Evolutionary conservation across 2,329 filamentous ascomycete genomes (phyloP).

Genomic region (Diaporthe capsici): DNA sequence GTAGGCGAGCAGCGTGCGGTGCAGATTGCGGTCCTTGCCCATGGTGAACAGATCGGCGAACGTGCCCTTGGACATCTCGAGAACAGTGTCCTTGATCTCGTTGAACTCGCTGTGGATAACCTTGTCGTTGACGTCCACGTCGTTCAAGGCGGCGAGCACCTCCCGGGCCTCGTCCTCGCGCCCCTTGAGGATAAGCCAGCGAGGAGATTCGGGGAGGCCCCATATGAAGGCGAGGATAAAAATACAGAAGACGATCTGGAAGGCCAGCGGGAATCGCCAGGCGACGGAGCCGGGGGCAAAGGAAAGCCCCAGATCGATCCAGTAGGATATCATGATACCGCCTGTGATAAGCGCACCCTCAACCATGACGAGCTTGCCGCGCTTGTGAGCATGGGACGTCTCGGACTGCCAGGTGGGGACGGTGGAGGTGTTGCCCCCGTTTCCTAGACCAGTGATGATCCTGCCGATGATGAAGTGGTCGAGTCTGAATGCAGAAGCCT

Average conservation of each 20-base stretch:
- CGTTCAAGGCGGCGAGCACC: conserved; percentile 58
- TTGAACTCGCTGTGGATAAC: conserved; percentile 68
- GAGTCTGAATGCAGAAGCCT: conserved; percentile 54
- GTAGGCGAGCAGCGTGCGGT: conserved; percentile 45
- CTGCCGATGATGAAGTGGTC: conserved; percentile 61
- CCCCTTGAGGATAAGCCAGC: conserved; percentile 62
- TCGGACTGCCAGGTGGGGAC: conserved; percentile 74
- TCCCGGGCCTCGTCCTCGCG: conserved; percentile 59
- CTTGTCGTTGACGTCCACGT: conserved; percentile 60
- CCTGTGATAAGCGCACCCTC: conserved; percentile 71
- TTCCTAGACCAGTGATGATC: conserved; percentile 59
- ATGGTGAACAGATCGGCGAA: conserved; percentile 44
- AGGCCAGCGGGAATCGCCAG: conserved; percentile 74
- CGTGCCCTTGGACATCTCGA: conserved; percentile 61
- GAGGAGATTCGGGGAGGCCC: conserved; percentile 65
- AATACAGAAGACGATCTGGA: conserved; percentile 71
- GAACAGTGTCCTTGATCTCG: conserved; percentile 73
- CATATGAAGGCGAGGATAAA: conserved; percentile 69
- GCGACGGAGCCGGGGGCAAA: conserved; percentile 64
- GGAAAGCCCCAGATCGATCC: conserved; percentile 71
- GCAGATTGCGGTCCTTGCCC: conserved; percentile 44
- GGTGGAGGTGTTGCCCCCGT: conserved; percentile 59
- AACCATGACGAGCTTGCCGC: conserved; percentile 73
- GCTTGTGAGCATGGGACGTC: conserved; percentile 68
- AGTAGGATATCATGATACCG: conserved; percentile 71